Evolutionary conservation across 495 filamentous ascomycete genomes (phyloP), one percentile per base, ranked within the genome.

Genomic region (Apiosordaria backusii): DNA sequence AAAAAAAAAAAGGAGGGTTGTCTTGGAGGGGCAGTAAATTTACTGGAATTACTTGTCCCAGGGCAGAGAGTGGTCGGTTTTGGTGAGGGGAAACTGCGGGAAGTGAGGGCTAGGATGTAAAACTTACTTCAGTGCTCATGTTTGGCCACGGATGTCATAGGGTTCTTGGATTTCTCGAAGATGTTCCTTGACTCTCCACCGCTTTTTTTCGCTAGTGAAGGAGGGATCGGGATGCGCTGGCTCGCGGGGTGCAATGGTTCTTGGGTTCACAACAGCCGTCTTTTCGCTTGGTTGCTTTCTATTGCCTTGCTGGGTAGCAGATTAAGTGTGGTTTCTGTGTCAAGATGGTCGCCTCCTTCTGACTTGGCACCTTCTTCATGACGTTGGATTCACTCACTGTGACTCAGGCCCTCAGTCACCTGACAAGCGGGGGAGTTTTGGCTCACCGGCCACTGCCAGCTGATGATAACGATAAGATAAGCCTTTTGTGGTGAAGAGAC

Each of bases 121-220:
- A 70, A 74, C 74, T 76, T 72, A 76, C 74, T 72, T 73, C 74
- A 68, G 72, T 65, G 69, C 69, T 70, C 74, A 76, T 76, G 19
- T 71, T 76, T 68, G 61, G 57, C 64, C 62, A 64, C 63, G 61
- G 54, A 62, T 63, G 62, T 63, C 66, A 63, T 29, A n/a, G 26
- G 59, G 25, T 25, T 19, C 24, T 61, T 21, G 26, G 29, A 22
- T 50, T 61, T 54, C 45, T 55, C 55, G 61, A 35, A 40, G 22
- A 21, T 55, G 52, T 55, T 55, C n/a, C 65, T 53, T 52, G 63
- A 55, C 62, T 45, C 68, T 67, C 68, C 68, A 70, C 68, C 65
- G 68, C 66, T 68, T 60, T 63, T 54, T 61, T 65, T 60, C 21
- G 62, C 18, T 40, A 35, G 40, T 45, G 22, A 27, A 21, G 18